Evolutionary conservation across 441 rosid species (phyloP), one percentile per base, ranked within the genome.

Genomic region (Daphne laureola): DNA sequence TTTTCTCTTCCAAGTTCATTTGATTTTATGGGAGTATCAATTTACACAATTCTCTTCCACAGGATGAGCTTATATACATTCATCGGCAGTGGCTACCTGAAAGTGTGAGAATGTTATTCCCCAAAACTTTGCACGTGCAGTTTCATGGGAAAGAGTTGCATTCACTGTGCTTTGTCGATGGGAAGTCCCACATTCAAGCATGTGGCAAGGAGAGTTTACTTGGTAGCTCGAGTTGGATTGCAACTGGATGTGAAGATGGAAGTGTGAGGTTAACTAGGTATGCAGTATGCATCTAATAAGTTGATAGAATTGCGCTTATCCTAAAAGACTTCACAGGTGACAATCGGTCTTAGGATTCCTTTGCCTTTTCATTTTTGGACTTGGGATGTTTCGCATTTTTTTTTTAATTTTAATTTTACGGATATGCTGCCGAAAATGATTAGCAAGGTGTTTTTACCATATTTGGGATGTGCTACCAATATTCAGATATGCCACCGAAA

Each of bases 161-260:
- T 73, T 74, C 98, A 43, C 70, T 93, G 66, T 83, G 95, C 69
- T 89, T 93, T 77, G 61, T 87, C 59, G 72, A 66, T 69, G 70
- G 68, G 57, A 73, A 69, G 74, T 46, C 51, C 18, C 63, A 57
- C 36, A 56, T 23, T 62, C 68, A 69, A 56, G 62, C 56, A 56
- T 72, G 65, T 50, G 65, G 57, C 57, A 71, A 68, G 67, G 31
- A 64, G 36, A 21, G 43, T 54, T 57, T 49, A 63, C 72, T 55
- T 49, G 71, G 64, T 51, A 71, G 51, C 45, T 71, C 79, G 52
- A 81, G 86, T 67, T 93, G 98, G 97, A 71, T 93, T 75, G 86
- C 87, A 57, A 87, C 98, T 66, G 97, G 98, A 38, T 89, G 96
- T 78, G 97, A 93, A 75, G 97, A 90, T 80, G 97, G 98, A 74